Percentiles rank a stretch among this genome's conserved stretches.
These are phyloP conservation scores for Pyrus betulifolia DNA, from an alignment of 306 rosid species.

Conservation along the genomic window DNA sequence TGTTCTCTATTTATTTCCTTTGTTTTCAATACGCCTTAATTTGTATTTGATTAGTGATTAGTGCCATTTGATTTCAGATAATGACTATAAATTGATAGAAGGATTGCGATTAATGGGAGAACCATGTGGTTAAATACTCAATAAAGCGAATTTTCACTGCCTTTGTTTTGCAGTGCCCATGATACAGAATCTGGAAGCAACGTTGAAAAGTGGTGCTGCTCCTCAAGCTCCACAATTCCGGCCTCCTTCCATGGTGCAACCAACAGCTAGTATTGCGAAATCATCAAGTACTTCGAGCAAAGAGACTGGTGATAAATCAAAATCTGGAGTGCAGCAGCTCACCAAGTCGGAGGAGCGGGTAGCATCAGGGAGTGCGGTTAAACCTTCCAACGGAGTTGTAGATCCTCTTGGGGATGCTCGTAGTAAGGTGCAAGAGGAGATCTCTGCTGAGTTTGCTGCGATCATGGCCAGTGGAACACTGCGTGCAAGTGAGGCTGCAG, in stretches of 20 bases:
- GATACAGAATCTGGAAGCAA: conserved; percentile 82
- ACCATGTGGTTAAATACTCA: not conserved
- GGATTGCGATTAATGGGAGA: not conserved
- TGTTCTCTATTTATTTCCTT: no score
- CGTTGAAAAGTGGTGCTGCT: conserved; percentile 66
- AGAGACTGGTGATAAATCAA: not conserved
- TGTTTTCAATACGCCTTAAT: no score
- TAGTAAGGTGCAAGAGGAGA: conserved; percentile 86
- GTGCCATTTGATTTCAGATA: not conserved
- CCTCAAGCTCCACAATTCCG: conserved; percentile 80
- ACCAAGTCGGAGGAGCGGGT: conserved; percentile 14
- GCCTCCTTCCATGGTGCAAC: conserved; percentile 23
- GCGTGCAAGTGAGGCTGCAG: conserved; percentile 96
- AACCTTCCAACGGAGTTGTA: conserved; percentile 23
- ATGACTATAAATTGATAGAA: not conserved
- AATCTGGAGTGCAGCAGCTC: conserved; percentile 17
- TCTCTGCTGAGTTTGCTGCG: conserved; percentile 61
- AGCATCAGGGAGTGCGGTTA: conserved; percentile 17
- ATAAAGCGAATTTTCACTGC: not conserved
- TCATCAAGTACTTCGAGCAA: conserved; percentile 11
- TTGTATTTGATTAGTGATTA: not conserved
- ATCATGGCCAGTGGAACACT: conserved; percentile 82
- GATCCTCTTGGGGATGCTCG: conserved; percentile 80
- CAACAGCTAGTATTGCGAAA: conserved; percentile 2
- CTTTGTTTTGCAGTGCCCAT: conserved; percentile 68